phyloP scores from a whole-genome alignment of 2,329 filamentous ascomycete genomes.

The Sarocladium strictum region DNA sequence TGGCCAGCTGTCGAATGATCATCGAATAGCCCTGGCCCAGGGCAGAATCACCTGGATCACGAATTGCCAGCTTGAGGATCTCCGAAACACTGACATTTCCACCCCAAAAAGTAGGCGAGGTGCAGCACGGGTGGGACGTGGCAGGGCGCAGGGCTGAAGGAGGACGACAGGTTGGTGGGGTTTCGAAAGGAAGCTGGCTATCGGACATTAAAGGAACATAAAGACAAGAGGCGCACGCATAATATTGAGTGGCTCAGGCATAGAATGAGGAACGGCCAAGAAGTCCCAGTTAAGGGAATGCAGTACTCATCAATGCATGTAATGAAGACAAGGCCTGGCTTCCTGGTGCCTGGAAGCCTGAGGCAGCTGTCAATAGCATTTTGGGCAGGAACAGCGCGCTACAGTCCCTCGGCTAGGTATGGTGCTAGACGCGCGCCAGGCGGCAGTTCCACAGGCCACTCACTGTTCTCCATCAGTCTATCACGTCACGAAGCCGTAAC shows the following conservation, averaged over 20 bases:
- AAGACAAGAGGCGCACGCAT: no score
- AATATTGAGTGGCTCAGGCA: neutral
- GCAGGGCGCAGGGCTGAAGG: neutral
- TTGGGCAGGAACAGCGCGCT: neutral
- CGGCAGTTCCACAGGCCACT: neutral
- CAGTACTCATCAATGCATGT: no score
- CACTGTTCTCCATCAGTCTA: neutral
- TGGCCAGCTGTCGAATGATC: no score
- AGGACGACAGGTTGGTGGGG: neutral
- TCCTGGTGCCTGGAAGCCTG: neutral
- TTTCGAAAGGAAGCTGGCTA: neutral
- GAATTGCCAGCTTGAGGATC: no score
- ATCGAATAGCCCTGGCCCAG: no score
- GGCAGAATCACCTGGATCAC: no score
- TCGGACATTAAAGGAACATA: no score
- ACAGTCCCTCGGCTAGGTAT: neutral
- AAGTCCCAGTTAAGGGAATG: no score
- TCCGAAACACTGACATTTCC: neutral
- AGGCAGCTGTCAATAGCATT: neutral
- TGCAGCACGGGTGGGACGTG: neutral
- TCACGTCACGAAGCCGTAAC: neutral
- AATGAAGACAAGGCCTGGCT: no score
- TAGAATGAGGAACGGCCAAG: no score
- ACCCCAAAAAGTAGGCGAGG: neutral
- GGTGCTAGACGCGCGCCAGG: neutral